A percentile compares a stretch with the other conserved stretches of the same genome.
Conservation (phyloP, 331 rosid genomes). For the Dryas integrifolia region DNA sequence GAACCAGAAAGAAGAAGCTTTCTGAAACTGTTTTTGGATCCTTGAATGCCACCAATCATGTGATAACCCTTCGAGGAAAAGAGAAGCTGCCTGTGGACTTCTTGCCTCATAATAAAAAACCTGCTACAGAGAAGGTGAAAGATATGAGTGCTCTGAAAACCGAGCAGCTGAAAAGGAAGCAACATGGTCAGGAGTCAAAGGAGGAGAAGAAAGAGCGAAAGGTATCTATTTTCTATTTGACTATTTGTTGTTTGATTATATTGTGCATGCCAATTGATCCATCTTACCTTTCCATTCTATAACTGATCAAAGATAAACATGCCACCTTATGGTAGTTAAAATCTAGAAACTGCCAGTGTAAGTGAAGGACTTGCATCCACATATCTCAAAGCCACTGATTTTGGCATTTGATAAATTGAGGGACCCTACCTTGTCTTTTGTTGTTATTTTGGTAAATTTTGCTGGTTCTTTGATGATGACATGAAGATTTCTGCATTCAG, state of each 20-base stretch:
- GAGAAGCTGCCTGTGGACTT: constrained; percentile 74
- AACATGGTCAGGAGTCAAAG: constrained; percentile 68
- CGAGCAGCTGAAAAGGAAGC: constrained; percentile 63
- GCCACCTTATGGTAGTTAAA: neutral
- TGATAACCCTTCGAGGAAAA: constrained; percentile 73
- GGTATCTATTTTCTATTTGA: constrained; percentile 35
- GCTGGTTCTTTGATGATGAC: constrained; percentile 2
- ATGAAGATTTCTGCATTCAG: constrained; percentile 31
- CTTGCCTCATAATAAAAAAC: constrained; percentile 54
- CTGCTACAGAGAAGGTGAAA: constrained; percentile 49
- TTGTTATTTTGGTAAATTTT: neutral
- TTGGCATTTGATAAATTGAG: neutral
- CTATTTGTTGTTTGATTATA: neutral
- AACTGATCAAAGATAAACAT: neutral
- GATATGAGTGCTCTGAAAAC: constrained; percentile 34
- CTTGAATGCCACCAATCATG: constrained; percentile 42
- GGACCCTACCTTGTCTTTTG: neutral
- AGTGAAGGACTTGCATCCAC: neutral
- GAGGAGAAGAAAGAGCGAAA: constrained; percentile 90
- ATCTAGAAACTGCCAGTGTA: neutral
- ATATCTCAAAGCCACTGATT: neutral
- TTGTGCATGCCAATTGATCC: neutral
- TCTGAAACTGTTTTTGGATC: constrained; percentile 56
- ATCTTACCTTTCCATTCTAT: neutral
- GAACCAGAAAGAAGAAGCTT: constrained; percentile 66